Evolutionary conservation across 2,329 filamentous ascomycete genomes (phyloP).

Genomic region (Colletotrichum tofieldiae): DNA sequence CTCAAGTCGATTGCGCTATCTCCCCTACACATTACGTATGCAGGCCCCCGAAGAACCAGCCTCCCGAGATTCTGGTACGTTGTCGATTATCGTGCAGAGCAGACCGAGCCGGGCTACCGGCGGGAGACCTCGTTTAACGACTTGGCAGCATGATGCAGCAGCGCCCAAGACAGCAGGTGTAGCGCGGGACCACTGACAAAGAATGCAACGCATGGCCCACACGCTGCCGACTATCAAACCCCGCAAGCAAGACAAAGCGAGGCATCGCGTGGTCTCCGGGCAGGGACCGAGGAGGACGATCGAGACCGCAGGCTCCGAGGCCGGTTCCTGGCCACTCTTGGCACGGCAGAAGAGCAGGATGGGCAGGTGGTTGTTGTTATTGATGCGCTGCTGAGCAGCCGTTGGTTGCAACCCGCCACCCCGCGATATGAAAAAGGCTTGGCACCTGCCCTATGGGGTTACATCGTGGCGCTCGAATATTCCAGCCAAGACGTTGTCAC

Average conservation of each 20-base stretch:
- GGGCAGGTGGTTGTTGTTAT: constrained; percentile 25
- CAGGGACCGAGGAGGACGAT: background rate
- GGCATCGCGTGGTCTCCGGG: background rate
- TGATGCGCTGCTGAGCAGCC: background rate
- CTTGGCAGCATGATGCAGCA: background rate
- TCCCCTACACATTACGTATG: background rate
- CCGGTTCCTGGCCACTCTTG: background rate
- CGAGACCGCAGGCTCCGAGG: background rate
- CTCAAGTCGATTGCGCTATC: background rate
- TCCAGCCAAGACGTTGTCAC: constrained; percentile 7
- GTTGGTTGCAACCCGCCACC: constrained; percentile 3
- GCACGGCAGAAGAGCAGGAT: constrained; percentile 17
- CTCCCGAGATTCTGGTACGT: background rate
- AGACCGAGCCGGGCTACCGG: background rate
- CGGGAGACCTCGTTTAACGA: constrained; percentile 3
- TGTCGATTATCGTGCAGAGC: background rate
- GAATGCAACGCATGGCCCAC: background rate
- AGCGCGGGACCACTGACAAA: background rate
- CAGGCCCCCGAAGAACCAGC: background rate
- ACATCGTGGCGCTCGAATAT: constrained; percentile 28
- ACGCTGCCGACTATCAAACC: background rate
- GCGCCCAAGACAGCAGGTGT: constrained; percentile 16
- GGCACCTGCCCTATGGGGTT: constrained; percentile 40
- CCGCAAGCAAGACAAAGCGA: background rate
- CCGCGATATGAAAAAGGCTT: constrained; percentile 31